These are phyloP conservation scores for Lachnellula arida DNA, from an alignment of 2,329 filamentous ascomycete genomes.

Conservation along the genomic window DNA sequence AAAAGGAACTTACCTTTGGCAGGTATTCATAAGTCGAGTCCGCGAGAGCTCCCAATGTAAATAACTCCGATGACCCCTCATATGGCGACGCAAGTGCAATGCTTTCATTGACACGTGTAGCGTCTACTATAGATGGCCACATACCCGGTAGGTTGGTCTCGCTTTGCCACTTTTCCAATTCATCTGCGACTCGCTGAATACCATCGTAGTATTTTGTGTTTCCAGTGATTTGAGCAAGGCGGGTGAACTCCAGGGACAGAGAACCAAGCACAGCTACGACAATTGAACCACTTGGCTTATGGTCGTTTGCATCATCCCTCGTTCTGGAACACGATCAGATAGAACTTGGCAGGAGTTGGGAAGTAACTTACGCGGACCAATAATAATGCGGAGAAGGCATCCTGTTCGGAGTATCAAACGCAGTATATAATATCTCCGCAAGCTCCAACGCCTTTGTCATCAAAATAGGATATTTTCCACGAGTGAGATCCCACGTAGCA, in stretches of 20 bases:
- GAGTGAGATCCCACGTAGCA: slow-evolving; percentile 34
- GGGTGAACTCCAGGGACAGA: slow-evolving; percentile 57
- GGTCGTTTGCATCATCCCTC: slow-evolving; percentile 46
- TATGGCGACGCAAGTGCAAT: slow-evolving; percentile 39
- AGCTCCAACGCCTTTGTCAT: slow-evolving; percentile 31
- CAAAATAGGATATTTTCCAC: slow-evolving; percentile 24
- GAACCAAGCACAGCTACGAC: slow-evolving; percentile 56
- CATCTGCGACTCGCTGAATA: slow-evolving; percentile 51
- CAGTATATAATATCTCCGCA: slow-evolving; percentile 31
- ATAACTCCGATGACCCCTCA: slow-evolving; percentile 50
- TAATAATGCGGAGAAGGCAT: slow-evolving; percentile 36
- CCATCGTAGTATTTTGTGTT: slow-evolving; percentile 60
- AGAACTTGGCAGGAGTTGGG: neutral
- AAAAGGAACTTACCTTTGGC: slow-evolving; percentile 56
- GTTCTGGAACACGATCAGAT: slow-evolving; percentile 9
- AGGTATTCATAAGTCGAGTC: slow-evolving; percentile 64
- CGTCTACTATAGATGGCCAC: slow-evolving; percentile 55
- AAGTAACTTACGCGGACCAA: slow-evolving; percentile 24
- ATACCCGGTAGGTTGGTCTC: slow-evolving; percentile 55
- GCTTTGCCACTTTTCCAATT: slow-evolving; percentile 52
- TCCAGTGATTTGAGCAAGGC: slow-evolving; percentile 57
- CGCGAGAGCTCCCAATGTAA: slow-evolving; percentile 51
- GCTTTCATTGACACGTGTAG: slow-evolving; percentile 34
- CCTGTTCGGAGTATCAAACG: slow-evolving; percentile 51
- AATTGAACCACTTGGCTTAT: slow-evolving; percentile 49